These are phyloP conservation scores for Fusarium caatingaense DNA, from an alignment of 2,329 filamentous ascomycete species.

Conservation along the genomic window DNA sequence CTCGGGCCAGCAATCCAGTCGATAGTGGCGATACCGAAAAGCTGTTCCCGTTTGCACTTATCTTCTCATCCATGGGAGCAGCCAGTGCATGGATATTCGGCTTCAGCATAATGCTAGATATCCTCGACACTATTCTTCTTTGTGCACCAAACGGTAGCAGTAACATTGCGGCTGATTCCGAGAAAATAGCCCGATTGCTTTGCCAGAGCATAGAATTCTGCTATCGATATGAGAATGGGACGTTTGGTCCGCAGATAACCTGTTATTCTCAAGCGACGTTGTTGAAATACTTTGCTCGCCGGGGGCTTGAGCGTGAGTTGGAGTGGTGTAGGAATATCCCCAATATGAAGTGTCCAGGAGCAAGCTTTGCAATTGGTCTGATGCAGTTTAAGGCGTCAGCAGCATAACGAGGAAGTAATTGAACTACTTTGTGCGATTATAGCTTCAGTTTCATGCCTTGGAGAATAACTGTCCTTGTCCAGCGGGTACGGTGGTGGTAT, in stretches of 20 bases:
- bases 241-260: slow-evolving; percentile 16
- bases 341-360: not conserved
- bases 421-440: too few species aligned
- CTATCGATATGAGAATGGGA: slow-evolving; percentile 13
- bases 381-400: slow-evolving; percentile 2
- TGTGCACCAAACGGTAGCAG: rapidly evolving
- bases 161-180: not conserved
- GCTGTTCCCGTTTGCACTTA: not conserved
- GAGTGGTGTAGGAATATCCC: slow-evolving; percentile 4
- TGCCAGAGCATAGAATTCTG: slow-evolving; percentile 19
- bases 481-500: too few species aligned
- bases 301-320: not conserved
- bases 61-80: not conserved
- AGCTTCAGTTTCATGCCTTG: too few species aligned
- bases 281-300: not conserved
- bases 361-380: slow-evolving; percentile 9
- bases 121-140: not conserved
- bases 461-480: too few species aligned
- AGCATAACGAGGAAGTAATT: not conserved
- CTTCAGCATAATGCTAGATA: slow-evolving; percentile 1
- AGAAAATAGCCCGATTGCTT: not conserved
- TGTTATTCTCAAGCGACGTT: slow-evolving; percentile 4
- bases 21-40: not conserved
- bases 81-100: slow-evolving; percentile 4
- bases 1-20: not conserved